A percentile compares a stretch with the other conserved stretches of the same genome.
phyloP scores from a whole-genome alignment of 2,329 filamentous ascomycete genomes.

The Colletotrichum sp. region DNA sequence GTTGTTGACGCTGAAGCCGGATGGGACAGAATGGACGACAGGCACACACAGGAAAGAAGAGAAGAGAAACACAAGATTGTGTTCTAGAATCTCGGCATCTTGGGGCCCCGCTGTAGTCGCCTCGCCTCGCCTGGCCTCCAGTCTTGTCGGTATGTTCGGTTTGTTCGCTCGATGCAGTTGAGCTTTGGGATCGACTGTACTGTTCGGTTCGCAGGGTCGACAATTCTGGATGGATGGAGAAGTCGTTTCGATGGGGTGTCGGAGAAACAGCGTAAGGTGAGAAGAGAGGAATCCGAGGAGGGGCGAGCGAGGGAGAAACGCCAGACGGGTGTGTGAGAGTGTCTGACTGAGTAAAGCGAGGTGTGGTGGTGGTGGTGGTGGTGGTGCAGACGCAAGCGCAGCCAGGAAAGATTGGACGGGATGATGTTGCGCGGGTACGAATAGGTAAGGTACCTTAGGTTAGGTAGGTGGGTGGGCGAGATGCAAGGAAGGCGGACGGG shows the following conservation, averaged over 20 bases:
- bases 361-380: conserved; percentile 6
- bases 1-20: not conserved
- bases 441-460: not conserved
- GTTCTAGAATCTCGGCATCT: conserved; percentile 21
- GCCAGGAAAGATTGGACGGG: not conserved
- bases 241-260: not conserved
- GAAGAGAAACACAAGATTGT: not conserved
- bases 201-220: not conserved
- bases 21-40: not conserved
- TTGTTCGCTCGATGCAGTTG: not conserved
- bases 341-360: conserved; percentile 1
- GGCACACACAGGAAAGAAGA: not conserved
- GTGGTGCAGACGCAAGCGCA: not conserved
- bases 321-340: not conserved
- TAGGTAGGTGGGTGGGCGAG: not conserved
- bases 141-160: not conserved
- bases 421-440: not conserved
- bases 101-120: conserved; percentile 7
- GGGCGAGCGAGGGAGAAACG: not conserved
- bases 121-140: conserved; percentile 2
- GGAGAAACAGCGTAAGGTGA: not conserved
- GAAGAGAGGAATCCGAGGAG: not conserved
- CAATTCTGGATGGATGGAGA: not conserved
- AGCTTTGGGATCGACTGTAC: not conserved
- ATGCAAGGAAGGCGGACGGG: not conserved